Base-by-base conservation (phyloP, 2,329 filamentous ascomycete genomes). In the Emericellopsis atlantica region DNA sequence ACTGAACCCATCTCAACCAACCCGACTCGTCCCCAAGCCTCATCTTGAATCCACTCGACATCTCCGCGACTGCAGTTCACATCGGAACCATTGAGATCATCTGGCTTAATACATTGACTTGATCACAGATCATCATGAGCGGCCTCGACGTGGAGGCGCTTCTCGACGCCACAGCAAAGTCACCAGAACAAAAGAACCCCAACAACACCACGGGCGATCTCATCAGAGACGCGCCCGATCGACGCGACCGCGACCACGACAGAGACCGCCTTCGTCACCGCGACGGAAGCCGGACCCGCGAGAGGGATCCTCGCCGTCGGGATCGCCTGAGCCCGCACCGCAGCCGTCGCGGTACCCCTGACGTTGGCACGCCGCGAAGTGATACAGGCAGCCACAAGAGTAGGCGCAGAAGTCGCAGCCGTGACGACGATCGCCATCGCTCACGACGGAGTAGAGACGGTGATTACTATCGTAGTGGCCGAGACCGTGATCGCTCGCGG, bases 141-240 rank as follows among this genome's bases (percentile, higher is more conserved):
- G 66, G 61, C 43, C 58, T 72, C 51, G 87, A 94, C 57, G 86
- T 95, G 53, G 89, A 95, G 70, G 86, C 87, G 49, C 75, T 95
- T 49, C 79, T 95, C 51, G 88, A 95, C 63, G 85, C 84, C 40
- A 86, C 84, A 47, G 85, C 84, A 40, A 80, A 79, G 57, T 69
- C 71, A 49, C 64, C 68, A 45, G 64, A 67, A 41, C 65, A 72
- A 41, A 67, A 68, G 53, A 67, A 67, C 45, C 56, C 52, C 46
- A 65, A 64, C 51, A 51, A 59, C 47, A 58, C 63, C 43, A 56
- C 66, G 49, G 74, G 76, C 47, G 66, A 69, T 48, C 75, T 79
- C 52, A 70, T 73, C 43, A 54, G 56, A 42, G 51, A 67, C 35
- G 41, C 43, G 32, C 40, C 47, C 26, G 40, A 43, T 39, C 43